These are phyloP conservation scores for Penicillium lagena DNA, from an alignment of 495 filamentous ascomycete species.

Conservation along the genomic window DNA sequence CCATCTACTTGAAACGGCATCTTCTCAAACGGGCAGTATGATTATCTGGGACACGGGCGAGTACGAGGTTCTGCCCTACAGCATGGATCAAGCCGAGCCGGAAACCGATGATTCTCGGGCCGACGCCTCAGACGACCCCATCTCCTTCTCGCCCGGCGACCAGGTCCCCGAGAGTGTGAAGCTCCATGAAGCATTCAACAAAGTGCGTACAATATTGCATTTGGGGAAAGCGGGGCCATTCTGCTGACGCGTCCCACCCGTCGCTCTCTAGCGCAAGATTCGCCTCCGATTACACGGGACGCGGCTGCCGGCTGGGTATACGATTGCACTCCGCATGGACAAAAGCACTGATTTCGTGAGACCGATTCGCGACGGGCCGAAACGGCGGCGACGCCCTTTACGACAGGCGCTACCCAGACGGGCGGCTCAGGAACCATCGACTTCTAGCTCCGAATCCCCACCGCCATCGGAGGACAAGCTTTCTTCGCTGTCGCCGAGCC, in stretches of 20 bases:
- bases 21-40: conserved; percentile 50
- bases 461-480: background rate
- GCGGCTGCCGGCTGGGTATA: conserved; percentile 52
- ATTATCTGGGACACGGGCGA: conserved; percentile 69
- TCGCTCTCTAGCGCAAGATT: conserved; percentile 43
- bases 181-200: conserved; percentile 47
- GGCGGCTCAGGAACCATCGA: conserved; percentile 8
- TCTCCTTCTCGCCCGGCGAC: background rate
- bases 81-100: conserved; percentile 19
- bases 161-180: conserved; percentile 45
- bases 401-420: background rate
- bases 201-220: conserved; percentile 16
- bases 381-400: conserved; percentile 16
- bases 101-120: conserved; percentile 41
- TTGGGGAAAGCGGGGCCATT: background rate
- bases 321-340: conserved; percentile 50
- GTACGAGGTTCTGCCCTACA: conserved; percentile 50
- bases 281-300: conserved; percentile 53
- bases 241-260: background rate
- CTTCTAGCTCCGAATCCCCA: conserved; percentile 11
- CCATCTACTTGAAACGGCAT: conserved; percentile 61
- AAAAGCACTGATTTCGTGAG: conserved; percentile 34
- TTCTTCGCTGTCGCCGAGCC: background rate
- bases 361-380: conserved; percentile 18
- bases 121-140: conserved; percentile 12